A percentile compares a stretch with the other conserved stretches of the same genome.
Evolutionary conservation across 1,284 basidiomycete species (phyloP).

Genomic region (Taiwanofungus camphoratus): DNA sequence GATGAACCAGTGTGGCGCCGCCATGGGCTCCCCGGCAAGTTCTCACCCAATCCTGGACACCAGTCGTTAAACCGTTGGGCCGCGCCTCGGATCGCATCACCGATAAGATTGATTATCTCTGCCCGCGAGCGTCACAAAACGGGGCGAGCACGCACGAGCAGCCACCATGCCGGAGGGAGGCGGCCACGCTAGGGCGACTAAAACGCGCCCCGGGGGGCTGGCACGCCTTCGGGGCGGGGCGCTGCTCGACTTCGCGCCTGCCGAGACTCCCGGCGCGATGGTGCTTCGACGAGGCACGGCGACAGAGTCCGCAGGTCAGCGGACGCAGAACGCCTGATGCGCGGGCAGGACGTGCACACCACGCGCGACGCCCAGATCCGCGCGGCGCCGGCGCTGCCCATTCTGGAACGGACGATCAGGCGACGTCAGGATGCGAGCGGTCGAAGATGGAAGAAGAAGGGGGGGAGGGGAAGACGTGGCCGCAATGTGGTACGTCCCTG

Average conservation of each 20-base stretch:
- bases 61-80: no score
- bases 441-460: background rate
- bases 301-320: background rate
- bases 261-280: background rate
- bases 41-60: no score
- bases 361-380: background rate
- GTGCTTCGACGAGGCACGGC: no score
- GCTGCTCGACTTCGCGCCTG: background rate
- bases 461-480: background rate
- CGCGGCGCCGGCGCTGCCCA: no score
- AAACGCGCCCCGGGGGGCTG: background rate
- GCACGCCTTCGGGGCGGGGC: background rate
- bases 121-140: background rate
- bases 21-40: no score
- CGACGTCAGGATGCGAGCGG: background rate
- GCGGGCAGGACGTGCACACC: background rate
- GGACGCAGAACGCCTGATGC: background rate
- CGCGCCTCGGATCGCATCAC: background rate
- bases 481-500: no score
- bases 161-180: background rate
- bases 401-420: background rate
- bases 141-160: background rate
- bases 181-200: background rate
- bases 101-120: background rate
- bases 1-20: no score